Evolutionary conservation across 306 rosid genomes (phyloP), one percentile per base, ranked within the genome.

Genomic region (Leucaena leucocephala): DNA sequence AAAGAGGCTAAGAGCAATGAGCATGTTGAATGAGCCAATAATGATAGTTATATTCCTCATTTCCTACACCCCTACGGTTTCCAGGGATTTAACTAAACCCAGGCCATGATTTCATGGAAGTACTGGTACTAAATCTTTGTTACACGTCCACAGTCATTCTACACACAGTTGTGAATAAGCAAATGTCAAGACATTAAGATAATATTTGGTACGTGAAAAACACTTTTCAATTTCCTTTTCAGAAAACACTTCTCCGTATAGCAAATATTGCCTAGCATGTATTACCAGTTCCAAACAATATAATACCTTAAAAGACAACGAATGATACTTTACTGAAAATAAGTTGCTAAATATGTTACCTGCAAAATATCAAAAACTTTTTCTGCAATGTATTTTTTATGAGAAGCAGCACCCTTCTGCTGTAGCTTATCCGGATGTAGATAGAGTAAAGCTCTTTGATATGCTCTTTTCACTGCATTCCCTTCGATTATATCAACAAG

Each of bases 361-460:
- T 96, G 98, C 86, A 96, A 85, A 83, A 90, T 88, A 44, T 93
- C 98, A 55, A 89, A 91, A 84, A 93, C 93, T 71, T 88, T 93
- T 78, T 88, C 98, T 42, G 99, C 99, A 27, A 74, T 83, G 89
- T 93, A 93, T 80, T 87, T 93, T 78, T 93, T 92, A 48, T 86
- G 84, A 27, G 90, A 81, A 78, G 94, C 66, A 80, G 94, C 99
- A 81, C 94, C 94, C 85, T 92, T 96, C 85, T 96, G 99, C 81
- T 91, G 99, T 81, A 96, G 89, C 84, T 96, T 96, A 86, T 96
- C 99, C 19, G 99, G 99, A 87, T 96, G 99, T 46, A 96, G 86
- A 79, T 90, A 91, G 38, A 96, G 96, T 74, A 96, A 84, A 82
- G 98, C 98, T 82, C 87, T 88, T 83, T 96, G 99, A 81, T 96